Conservation (phyloP, 2,329 filamentous ascomycete species). For the Knufia petricola region DNA sequence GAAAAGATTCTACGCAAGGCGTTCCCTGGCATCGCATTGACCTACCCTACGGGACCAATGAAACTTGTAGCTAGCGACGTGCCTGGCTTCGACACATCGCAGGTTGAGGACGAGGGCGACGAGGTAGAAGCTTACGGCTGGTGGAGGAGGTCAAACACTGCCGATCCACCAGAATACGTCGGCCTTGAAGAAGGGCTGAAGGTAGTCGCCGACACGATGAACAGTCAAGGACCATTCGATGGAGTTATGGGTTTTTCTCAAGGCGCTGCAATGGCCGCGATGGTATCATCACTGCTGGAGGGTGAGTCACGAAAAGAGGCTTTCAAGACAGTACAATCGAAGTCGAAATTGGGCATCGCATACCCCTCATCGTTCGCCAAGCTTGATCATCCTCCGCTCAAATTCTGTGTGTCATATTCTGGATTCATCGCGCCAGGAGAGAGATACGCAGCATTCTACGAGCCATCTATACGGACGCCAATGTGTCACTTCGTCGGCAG, state of each 20-base stretch:
- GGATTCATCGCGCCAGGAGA: slow-evolving; percentile 61
- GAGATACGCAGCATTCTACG: slow-evolving; percentile 59
- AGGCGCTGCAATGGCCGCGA: slow-evolving; percentile 61
- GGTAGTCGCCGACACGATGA: slow-evolving; percentile 52
- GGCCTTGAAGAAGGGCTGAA: slow-evolving; percentile 60
- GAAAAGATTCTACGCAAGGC: slow-evolving; percentile 70
- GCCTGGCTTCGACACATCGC: slow-evolving; percentile 52
- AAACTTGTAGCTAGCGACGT: slow-evolving; percentile 56
- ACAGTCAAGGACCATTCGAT: slow-evolving; percentile 58
- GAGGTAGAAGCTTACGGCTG: slow-evolving; percentile 66
- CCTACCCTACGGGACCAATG: slow-evolving; percentile 62
- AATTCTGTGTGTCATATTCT: slow-evolving; percentile 67
- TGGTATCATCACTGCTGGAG: slow-evolving; percentile 67
- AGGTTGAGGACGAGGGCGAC: slow-evolving; percentile 39
- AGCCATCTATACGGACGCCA: slow-evolving; percentile 65
- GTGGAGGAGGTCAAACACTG: slow-evolving; percentile 60
- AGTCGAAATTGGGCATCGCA: slow-evolving; percentile 29
- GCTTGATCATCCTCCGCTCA: slow-evolving; percentile 45
- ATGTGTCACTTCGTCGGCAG: slow-evolving; percentile 73
- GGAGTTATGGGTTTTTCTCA: slow-evolving; percentile 77
- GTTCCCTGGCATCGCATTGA: slow-evolving; percentile 53
- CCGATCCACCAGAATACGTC: slow-evolving; percentile 54
- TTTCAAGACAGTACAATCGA: slow-evolving; percentile 24
- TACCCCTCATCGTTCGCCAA: slow-evolving; percentile 44
- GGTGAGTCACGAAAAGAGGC: slow-evolving; percentile 32